Percentiles rank a stretch among this genome's conserved stretches.
Conservation (phyloP, 176 grass and related monocot species). For the Oryza punctata region DNA sequence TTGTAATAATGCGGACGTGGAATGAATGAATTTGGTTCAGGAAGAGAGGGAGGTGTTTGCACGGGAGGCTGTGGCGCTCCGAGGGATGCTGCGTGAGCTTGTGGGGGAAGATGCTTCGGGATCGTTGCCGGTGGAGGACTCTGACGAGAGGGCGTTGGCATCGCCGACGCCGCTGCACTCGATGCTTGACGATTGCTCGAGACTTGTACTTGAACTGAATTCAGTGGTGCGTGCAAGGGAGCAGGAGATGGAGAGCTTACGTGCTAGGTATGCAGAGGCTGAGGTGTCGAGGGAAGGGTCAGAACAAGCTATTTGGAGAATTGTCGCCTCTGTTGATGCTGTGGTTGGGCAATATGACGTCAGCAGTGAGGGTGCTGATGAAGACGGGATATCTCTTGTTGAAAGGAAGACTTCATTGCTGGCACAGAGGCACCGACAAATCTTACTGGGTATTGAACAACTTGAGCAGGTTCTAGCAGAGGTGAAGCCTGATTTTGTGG, state of each 20-base stretch:
- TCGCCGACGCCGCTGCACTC: conserved; percentile 49
- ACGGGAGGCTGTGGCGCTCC: conserved; percentile 57
- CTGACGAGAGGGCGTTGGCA: conserved; percentile 33
- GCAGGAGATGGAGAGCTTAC: conserved; percentile 67
- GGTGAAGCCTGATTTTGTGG: conserved; percentile 60
- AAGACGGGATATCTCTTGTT: conserved; percentile 46
- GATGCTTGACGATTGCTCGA: conserved; percentile 85
- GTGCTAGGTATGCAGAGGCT: conserved; percentile 46
- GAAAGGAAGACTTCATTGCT: conserved; percentile 69
- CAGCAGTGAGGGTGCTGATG: conserved; percentile 42
- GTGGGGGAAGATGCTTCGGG: conserved; percentile 33
- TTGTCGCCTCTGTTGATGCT: conserved; percentile 58
- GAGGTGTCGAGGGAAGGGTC: conserved; percentile 57
- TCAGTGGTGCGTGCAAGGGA: conserved; percentile 51
- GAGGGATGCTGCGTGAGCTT: conserved; percentile 57
- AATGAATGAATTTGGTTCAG: conserved; percentile 54
- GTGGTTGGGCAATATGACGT: conserved; percentile 51
- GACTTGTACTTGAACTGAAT: conserved; percentile 64
- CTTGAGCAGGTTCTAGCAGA: conserved; percentile 63
- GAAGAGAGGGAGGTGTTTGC: conserved; percentile 87
- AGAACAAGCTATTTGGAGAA: conserved; percentile 51
- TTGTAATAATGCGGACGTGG: conserved; percentile 7
- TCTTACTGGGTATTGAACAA: conserved; percentile 64
- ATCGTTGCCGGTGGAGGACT: conserved; percentile 39
- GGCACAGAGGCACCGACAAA: conserved; percentile 56